Evolutionary conservation across 2,329 filamentous ascomycete species (phyloP), one percentile per base, ranked within the genome.

Genomic region (Peltaster fructicola): DNA sequence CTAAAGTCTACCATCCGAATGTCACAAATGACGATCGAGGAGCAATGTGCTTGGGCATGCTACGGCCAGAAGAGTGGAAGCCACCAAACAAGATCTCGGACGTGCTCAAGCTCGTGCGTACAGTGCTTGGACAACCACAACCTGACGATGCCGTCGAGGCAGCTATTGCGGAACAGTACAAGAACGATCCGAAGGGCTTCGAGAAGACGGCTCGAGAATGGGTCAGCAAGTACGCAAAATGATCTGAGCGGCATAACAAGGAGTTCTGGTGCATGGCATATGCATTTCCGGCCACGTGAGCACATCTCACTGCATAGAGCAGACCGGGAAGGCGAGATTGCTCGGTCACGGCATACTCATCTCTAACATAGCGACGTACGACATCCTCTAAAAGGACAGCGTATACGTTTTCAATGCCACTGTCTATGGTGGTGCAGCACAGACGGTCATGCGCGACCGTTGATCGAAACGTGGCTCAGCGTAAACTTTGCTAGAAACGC

Each of bases 1-100:
- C 82, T 25, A 85, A 84, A 55, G 78, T 92, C 61, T 93, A 91
- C 65, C 84, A 93, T 58, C 82, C 84, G 21, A 93, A 93, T 56
- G 68, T 93, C 31, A 81, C 75, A 45, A 88, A 91, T 63, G 82
- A 91, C 52, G 65, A 68, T 45, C 68, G 71, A 38, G 84, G 84
- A 33, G 74, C 65, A 54, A 79, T 93, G 68, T 93, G 84, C 54
- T 63, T 93, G 21, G 72, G 69, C 31, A 67, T 84, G 52, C 68
- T 93, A 39, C 80, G 84, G 48, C 52, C 74, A 15, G 81, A 91
- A 43, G 73, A 80, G 53, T 93, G 84, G 84, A 93, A 92, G 63
- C 84, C 84, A 10, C 73, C 73, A 32, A 78, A 74, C 43, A 76
- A 73, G 56, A 65, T 92, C 36, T 54, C 56, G 22, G 67, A 69